Conservation (phyloP, 163 green algal species). For the Trebouxiophyceae sp. region DNA sequence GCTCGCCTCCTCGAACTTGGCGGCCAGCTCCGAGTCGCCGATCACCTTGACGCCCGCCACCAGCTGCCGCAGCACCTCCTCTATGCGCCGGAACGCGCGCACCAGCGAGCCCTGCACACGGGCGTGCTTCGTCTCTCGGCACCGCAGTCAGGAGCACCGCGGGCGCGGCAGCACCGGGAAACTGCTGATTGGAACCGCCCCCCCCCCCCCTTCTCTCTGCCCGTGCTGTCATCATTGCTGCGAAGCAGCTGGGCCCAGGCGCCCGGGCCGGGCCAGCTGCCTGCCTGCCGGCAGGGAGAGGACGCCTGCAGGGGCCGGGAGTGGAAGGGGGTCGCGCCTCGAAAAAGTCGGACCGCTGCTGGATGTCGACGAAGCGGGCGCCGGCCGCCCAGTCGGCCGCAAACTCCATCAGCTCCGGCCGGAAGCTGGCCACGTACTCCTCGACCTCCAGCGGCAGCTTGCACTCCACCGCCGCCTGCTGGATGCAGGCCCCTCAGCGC, state of each 20-base stretch:
- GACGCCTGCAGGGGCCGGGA: no score
- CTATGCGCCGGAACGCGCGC: constrained; percentile 70
- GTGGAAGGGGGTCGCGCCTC: constrained; percentile 36
- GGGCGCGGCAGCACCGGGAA: constrained; percentile 42
- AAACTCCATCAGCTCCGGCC: constrained; percentile 75
- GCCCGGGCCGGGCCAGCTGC: no score
- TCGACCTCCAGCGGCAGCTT: constrained; percentile 63
- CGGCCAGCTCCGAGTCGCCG: constrained; percentile 29
- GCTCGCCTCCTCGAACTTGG: constrained; percentile 32
- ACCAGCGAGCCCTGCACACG: constrained; percentile 32
- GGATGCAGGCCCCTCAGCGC: no score
- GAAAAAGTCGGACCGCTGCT: constrained; percentile 65
- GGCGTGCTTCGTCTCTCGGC: neutral
- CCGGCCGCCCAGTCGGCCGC: constrained; percentile 74
- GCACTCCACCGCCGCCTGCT: constrained; percentile 35
- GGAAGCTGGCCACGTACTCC: constrained; percentile 83
- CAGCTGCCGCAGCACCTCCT: constrained; percentile 87
- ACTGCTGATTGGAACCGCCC: neutral
- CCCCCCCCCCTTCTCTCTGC: neutral
- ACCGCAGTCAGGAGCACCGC: constrained; percentile 81
- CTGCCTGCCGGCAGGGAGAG: no score
- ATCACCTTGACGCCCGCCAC: constrained; percentile 22
- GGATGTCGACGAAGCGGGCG: constrained; percentile 67
- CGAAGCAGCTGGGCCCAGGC: neutral
- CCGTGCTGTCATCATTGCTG: neutral